Conservation (phyloP, 75 land plant genomes). For the Chamaecyparis obtusa region DNA sequence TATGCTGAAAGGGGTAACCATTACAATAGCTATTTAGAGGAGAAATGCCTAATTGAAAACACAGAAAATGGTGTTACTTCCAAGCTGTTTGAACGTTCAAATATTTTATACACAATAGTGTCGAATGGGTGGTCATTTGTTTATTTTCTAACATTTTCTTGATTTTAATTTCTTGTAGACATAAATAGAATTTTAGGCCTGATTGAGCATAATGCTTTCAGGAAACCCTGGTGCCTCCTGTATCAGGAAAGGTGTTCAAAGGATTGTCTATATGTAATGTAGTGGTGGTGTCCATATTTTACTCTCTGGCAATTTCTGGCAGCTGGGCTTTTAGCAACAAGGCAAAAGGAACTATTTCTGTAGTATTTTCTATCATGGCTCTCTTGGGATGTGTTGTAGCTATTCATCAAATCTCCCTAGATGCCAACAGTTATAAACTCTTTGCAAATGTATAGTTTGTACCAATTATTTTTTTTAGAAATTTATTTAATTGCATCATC, state of each 20-base stretch:
- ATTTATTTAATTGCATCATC: too few relatives aligned
- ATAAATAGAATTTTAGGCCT: not conserved
- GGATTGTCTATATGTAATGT: conserved; percentile 37
- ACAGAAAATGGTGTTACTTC: too few relatives aligned
- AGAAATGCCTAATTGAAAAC: too few relatives aligned
- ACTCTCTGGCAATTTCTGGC: conserved; percentile 69
- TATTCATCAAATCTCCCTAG: conserved; percentile 54
- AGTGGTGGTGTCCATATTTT: conserved; percentile 54
- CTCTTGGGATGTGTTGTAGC: conserved; percentile 56
- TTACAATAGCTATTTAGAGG: too few relatives aligned
- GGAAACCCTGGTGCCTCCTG: conserved; percentile 76
- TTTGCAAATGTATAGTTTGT: conserved; percentile 45
- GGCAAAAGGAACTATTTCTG: conserved; percentile 30
- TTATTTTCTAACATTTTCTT: not conserved
- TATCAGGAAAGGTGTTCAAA: conserved; percentile 46
- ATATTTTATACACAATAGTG: too few relatives aligned
- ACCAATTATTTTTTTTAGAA: not conserved
- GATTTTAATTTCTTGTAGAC: not conserved
- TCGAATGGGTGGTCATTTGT: too few relatives aligned
- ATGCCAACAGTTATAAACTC: conserved; percentile 55
- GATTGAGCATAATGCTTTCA: conserved; percentile 17
- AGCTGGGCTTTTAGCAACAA: conserved; percentile 89
- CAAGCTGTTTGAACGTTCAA: too few relatives aligned
- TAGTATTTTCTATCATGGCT: conserved; percentile 35
- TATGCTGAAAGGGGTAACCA: too few relatives aligned